phyloP scores from a whole-genome alignment of 2,329 filamentous ascomycete species.

The Cladosporium sp. region DNA sequence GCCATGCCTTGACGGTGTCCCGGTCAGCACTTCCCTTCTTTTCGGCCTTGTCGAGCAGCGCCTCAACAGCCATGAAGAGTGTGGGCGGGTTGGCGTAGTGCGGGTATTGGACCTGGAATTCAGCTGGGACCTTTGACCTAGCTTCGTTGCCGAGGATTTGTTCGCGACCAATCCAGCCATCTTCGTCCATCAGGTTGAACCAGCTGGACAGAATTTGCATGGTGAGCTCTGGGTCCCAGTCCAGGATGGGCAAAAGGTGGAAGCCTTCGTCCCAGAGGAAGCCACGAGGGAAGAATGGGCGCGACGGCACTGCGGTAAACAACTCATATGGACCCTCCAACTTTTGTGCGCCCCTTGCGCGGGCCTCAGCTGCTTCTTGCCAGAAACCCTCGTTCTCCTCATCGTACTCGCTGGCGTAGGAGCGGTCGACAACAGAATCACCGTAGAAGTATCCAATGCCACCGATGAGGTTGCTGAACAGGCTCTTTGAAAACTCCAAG shows the following conservation, averaged over 20 bases:
- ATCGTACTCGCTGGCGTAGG: slow-evolving; percentile 88
- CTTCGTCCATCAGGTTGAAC: slow-evolving; percentile 94
- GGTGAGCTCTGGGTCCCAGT: slow-evolving; percentile 91
- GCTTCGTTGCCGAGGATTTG: slow-evolving; percentile 92
- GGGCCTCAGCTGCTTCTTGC: slow-evolving; percentile 83
- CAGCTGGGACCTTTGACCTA: slow-evolving; percentile 86
- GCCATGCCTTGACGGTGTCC: slow-evolving; percentile 68
- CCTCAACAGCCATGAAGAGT: slow-evolving; percentile 83
- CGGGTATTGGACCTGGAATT: slow-evolving; percentile 95
- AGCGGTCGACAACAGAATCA: slow-evolving; percentile 83
- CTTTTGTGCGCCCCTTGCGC: slow-evolving; percentile 66
- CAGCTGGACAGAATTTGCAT: slow-evolving; percentile 89
- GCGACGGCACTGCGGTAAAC: slow-evolving; percentile 86
- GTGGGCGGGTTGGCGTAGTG: slow-evolving; percentile 98
- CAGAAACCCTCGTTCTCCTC: slow-evolving; percentile 96
- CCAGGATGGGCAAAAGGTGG: slow-evolving; percentile 84
- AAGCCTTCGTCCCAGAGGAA: slow-evolving; percentile 99
- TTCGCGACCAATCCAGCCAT: slow-evolving; percentile 96
- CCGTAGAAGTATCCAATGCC: slow-evolving; percentile 96
- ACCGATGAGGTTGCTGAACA: slow-evolving; percentile 92
- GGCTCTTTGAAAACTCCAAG: slow-evolving; percentile 76
- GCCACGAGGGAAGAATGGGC: slow-evolving; percentile 93
- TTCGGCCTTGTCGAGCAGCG: slow-evolving; percentile 77
- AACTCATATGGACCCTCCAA: slow-evolving; percentile 83
- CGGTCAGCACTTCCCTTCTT: slow-evolving; percentile 61